Conservation (phyloP, 352 stramenopile species). For the Phytophthora citrophthora region DNA sequence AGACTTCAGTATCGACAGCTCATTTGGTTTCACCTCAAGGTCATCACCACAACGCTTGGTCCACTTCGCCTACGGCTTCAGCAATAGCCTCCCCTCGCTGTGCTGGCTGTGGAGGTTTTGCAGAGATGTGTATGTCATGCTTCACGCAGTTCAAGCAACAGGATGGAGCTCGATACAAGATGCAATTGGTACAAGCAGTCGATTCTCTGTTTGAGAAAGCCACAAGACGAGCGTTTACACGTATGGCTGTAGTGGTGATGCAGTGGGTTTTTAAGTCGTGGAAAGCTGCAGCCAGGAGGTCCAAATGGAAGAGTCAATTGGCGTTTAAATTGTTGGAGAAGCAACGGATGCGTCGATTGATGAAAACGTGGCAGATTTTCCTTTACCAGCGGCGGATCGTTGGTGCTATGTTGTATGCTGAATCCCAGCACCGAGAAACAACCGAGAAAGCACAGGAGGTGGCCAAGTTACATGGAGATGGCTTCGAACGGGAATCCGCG, state of each 20-base stretch:
- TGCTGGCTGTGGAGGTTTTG: conserved; percentile 60
- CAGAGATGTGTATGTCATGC: conserved; percentile 76
- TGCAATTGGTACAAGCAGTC: conserved; percentile 61
- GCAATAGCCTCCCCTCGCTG: conserved; percentile 40
- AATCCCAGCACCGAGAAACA: conserved; percentile 59
- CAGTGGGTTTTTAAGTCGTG: conserved; percentile 74
- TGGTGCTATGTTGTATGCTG: conserved; percentile 77
- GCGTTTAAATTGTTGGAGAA: conserved; percentile 27
- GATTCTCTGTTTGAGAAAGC: conserved; percentile 71
- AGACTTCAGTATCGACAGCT: background rate
- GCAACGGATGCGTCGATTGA: conserved; percentile 45
- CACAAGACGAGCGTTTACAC: conserved; percentile 61
- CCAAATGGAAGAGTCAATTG: conserved; percentile 31
- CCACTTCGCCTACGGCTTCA: background rate
- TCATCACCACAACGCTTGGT: conserved; percentile 10
- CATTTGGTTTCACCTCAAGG: conserved; percentile 7
- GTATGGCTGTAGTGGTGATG: conserved; percentile 58
- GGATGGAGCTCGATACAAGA: conserved; percentile 71
- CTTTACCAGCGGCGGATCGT: conserved; percentile 66
- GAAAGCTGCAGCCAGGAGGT: conserved; percentile 45
- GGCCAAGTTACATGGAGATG: conserved; percentile 62
- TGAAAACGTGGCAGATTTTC: conserved; percentile 59
- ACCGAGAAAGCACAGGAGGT: conserved; percentile 53
- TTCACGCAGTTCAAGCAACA: conserved; percentile 70
- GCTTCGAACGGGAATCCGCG: conserved; percentile 48